phyloP scores from a whole-genome alignment of 768 basidiomycete genomes.

The Russula sp. region DNA sequence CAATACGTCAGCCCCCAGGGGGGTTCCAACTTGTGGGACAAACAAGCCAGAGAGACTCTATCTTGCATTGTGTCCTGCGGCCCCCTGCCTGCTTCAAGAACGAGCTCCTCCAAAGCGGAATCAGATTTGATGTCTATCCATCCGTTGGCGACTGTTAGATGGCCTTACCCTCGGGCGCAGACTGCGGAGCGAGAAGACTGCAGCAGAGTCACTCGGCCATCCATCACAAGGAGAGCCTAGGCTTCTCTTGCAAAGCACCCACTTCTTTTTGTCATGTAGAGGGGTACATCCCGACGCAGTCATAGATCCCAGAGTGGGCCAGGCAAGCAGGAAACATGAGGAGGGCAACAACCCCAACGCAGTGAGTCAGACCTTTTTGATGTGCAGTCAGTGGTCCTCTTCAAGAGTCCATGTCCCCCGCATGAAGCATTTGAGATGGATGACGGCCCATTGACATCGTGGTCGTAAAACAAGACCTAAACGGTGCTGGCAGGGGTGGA shows the following conservation, averaged over 20 bases:
- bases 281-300: not conserved
- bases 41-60: too few relatives aligned
- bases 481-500: not conserved
- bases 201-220: not conserved
- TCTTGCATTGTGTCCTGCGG: conserved; percentile 43
- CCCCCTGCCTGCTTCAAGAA: conserved; percentile 47
- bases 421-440: not conserved
- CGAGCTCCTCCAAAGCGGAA: conserved; percentile 42
- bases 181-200: not conserved
- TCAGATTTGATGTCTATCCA: not conserved
- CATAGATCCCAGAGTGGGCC: not conserved
- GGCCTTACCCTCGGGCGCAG: not conserved
- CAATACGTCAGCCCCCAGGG: too few relatives aligned
- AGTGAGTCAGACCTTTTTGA: not conserved
- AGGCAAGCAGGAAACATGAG: not conserved
- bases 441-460: too few relatives aligned
- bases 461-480: not conserved
- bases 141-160: not conserved
- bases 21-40: not conserved
- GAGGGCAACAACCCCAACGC: not conserved
- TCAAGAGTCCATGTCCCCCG: not conserved
- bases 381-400: not conserved
- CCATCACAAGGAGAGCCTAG: not conserved
- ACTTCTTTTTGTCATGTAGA: not conserved
- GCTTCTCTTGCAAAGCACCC: not conserved